These are phyloP conservation scores for Pogostemon cablin DNA, from an alignment of 257 asterid species.

Conservation along the genomic window DNA sequence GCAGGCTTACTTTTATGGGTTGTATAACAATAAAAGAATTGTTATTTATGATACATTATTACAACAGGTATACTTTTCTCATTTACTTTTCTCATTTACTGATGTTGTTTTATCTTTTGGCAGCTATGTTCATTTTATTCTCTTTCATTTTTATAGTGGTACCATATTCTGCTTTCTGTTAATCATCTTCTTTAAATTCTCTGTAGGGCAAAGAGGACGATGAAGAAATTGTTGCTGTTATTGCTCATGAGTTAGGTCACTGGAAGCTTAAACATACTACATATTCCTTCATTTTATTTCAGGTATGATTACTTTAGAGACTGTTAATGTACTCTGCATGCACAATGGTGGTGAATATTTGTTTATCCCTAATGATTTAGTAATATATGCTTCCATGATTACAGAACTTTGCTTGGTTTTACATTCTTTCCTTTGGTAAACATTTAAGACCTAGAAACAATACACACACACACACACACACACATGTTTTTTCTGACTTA, in stretches of 20 bases:
- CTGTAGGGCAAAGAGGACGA: constrained; percentile 87
- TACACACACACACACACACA: too few relatives aligned
- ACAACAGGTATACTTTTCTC: constrained; percentile 74
- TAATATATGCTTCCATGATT: constrained; percentile 11
- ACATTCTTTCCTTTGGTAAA: not conserved
- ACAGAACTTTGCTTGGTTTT: not conserved
- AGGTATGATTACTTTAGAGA: constrained; percentile 56
- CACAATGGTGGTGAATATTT: constrained; percentile 12
- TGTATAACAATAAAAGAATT: constrained; percentile 90
- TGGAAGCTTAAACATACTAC: constrained; percentile 96
- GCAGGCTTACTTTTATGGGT: constrained; percentile 99
- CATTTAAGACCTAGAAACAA: constrained; percentile 9
- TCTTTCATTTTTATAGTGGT: too few relatives aligned
- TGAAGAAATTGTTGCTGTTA: constrained; percentile 97
- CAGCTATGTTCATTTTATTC: too few relatives aligned
- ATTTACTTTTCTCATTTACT: constrained; percentile 18
- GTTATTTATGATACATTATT: constrained; percentile 95
- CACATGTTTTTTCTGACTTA: too few relatives aligned
- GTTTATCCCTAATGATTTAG: constrained; percentile 1
- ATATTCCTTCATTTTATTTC: constrained; percentile 89
- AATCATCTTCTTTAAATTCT: constrained; percentile 17
- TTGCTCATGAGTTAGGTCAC: constrained; percentile 98
- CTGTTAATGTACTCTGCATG: constrained; percentile 10
- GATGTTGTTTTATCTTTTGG: not conserved
- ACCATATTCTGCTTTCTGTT: not conserved